Conservation (phyloP, 148 eudicot genomes). For the Rhododendron ferrugineum region DNA sequence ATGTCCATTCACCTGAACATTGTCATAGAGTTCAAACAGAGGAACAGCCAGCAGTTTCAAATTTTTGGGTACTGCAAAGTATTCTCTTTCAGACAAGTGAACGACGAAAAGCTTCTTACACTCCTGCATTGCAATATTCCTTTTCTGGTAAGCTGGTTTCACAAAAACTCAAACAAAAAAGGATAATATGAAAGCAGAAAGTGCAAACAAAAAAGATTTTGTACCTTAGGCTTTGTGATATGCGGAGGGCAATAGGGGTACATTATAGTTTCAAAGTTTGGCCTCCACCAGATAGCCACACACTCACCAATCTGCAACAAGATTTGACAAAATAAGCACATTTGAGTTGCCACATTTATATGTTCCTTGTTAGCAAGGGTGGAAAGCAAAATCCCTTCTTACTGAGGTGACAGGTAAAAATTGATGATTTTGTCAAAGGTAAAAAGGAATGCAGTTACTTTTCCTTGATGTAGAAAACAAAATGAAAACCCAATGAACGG, state of each 20-base stretch:
- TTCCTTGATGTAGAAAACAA: neutral
- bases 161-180: neutral
- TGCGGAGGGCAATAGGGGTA: conserved; percentile 86
- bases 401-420: neutral
- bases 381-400: neutral
- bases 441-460: neutral
- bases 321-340: neutral
- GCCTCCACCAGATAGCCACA: conserved; percentile 84
- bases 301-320: conserved; percentile 78
- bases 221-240: conserved; percentile 84
- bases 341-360: neutral
- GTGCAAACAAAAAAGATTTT: neutral
- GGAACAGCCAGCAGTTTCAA: conserved; percentile 94
- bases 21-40: conserved; percentile 89
- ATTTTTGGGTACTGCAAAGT: conserved; percentile 95
- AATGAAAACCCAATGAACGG: neutral
- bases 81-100: conserved; percentile 83
- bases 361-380: neutral
- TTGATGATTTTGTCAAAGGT: neutral
- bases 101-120: conserved; percentile 90
- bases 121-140: conserved; percentile 50
- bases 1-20: conserved; percentile 61
- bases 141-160: neutral
- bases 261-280: conserved; percentile 63
- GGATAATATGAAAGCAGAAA: neutral